phyloP scores from a whole-genome alignment of 345 rosid genomes.

The Hibiscus mutabilis region DNA sequence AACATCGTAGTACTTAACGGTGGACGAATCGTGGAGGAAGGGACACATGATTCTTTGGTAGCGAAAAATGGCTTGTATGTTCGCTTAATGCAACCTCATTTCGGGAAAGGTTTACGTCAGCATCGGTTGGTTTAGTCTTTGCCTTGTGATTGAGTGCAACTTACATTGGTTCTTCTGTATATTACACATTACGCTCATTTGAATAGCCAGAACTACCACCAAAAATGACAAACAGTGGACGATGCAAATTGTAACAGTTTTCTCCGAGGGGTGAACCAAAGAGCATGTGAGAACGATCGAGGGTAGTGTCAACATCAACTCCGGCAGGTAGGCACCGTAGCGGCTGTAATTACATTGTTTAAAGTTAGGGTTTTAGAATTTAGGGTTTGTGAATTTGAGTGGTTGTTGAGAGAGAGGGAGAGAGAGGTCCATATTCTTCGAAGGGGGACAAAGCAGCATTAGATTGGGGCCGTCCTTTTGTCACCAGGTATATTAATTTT shows the following conservation, averaged over 20 bases:
- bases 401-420: constrained; percentile 29
- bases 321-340: constrained; percentile 7
- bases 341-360: constrained; percentile 18
- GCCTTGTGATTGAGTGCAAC: constrained; percentile 16
- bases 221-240: not conserved
- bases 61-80: constrained; percentile 86
- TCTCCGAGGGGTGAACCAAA: not conserved
- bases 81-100: constrained; percentile 95
- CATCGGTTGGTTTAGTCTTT: constrained; percentile 61
- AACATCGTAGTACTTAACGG: constrained; percentile 95
- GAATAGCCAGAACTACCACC: constrained; percentile 14
- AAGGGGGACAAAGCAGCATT: constrained; percentile 39
- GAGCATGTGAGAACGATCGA: not conserved
- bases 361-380: constrained; percentile 27
- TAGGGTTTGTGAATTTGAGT: constrained; percentile 28
- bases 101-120: constrained; percentile 87
- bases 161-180: constrained; percentile 19
- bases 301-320: constrained; percentile 18
- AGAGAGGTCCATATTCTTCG: constrained; percentile 58
- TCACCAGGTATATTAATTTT: not conserved
- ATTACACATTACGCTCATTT: constrained; percentile 15
- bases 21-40: constrained; percentile 92
- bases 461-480: constrained; percentile 15
- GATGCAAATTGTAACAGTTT: not conserved
- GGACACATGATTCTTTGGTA: constrained; percentile 74